Evolutionary conservation across 2,329 filamentous ascomycete genomes (phyloP), one percentile per base, ranked within the genome.

Genomic region (Aspergillus cejpii): DNA sequence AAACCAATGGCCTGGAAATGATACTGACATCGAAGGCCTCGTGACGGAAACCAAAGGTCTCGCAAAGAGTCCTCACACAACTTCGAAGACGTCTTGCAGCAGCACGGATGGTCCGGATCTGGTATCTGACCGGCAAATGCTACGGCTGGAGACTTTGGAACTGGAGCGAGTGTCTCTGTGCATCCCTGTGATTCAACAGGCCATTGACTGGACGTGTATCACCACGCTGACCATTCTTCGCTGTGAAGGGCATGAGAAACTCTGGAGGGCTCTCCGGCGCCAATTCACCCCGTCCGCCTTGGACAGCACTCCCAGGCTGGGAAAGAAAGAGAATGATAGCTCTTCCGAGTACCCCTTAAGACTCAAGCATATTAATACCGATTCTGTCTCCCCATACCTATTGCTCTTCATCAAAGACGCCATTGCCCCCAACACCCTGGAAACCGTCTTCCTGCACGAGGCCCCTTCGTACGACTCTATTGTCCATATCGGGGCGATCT

Each of bases 401-500:
- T 79, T 92, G 43, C 74, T 75, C 1, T 91, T 92, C 59, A 73
- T 92, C 50, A 86, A 84, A 55, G 84, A 90, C 49, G 83, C 85
- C 0, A 72, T 92, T 28, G 83, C 82, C 15, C 87, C 87, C 1
- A 87, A 92, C 62, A 84, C 80, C 21, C 71, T 92, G n/a, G 84
- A 92, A 64, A 81, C 81, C 6, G 72, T 92, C 7, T 89, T 89
- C 60, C 66, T 92, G 39, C 85, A 90, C 63, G 84, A 90, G 70
- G 60, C 76, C 55, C 63, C 75, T 47, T 61, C 65, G 17, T 73
- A 77, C 63, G 63, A 71, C n/a, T 77, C 79, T 1, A 68, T 69
- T 6, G 82, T 90, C 1, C 74, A 77, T 2, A 76, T 90, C 43
- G 81, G 87, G 27, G 72, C 79, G 14, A 84, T 92, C 50, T 88